phyloP scores from a whole-genome alignment of 2,329 filamentous ascomycete species.

The Simplicillium sp. region DNA sequence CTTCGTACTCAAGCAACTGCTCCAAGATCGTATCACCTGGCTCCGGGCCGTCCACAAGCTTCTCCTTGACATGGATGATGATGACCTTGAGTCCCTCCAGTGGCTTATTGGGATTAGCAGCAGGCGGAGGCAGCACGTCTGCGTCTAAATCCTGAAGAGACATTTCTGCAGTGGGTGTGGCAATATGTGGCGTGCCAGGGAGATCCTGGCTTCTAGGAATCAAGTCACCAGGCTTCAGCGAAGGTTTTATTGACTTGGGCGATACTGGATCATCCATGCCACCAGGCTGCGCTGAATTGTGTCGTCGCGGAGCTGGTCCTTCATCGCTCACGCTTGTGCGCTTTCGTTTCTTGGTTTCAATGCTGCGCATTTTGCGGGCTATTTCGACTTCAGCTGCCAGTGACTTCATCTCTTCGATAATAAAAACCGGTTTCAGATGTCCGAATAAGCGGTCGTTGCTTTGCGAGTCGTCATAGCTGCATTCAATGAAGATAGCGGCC shows the following conservation, averaged over 20 bases:
- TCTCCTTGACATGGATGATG: slow-evolving; percentile 92
- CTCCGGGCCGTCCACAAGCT: slow-evolving; percentile 61
- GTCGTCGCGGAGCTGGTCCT: slow-evolving; percentile 12
- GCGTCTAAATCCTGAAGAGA: slow-evolving; percentile 27
- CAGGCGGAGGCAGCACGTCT: slow-evolving; percentile 8
- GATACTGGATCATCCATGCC: slow-evolving; percentile 37
- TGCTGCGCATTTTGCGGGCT: slow-evolving; percentile 24
- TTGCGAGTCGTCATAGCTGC: slow-evolving; percentile 79
- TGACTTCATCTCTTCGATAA: slow-evolving; percentile 67
- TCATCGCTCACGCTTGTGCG: slow-evolving; percentile 28
- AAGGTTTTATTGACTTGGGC: slow-evolving; percentile 34
- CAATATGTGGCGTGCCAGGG: slow-evolving; percentile 30
- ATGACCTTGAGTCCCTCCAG: slow-evolving; percentile 70
- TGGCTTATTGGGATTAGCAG: slow-evolving; percentile 26
- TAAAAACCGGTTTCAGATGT: slow-evolving; percentile 74
- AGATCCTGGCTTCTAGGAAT: slow-evolving; percentile 1
- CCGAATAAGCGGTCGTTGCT: slow-evolving; percentile 74
- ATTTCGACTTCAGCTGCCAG: slow-evolving; percentile 64
- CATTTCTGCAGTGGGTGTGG: slow-evolving; percentile 38
- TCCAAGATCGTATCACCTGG: slow-evolving; percentile 55
- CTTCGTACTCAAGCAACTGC: slow-evolving; percentile 60
- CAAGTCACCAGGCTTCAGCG: slow-evolving; percentile 8
- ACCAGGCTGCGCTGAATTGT: slow-evolving; percentile 10
- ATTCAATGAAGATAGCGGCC: slow-evolving; percentile 86
- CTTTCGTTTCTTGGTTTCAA: slow-evolving; percentile 54